Evolutionary conservation across 495 filamentous ascomycete genomes (phyloP).

Genomic region (Penicillium ochrochloron): DNA sequence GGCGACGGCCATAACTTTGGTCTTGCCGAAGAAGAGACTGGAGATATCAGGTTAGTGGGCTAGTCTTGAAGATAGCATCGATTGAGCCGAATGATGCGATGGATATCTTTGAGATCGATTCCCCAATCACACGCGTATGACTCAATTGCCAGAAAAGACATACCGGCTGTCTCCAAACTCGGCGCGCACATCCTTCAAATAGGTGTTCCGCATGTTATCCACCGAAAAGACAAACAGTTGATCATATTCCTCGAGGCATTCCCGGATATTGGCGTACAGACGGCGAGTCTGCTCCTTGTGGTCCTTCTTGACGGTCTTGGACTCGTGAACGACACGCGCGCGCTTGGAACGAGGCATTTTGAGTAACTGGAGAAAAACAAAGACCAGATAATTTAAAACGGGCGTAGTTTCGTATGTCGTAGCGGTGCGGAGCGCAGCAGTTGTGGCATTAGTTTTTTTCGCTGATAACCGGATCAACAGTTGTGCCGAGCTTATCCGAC

Average conservation of each 20-base stretch:
- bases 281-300: constrained; percentile 85
- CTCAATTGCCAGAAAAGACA: constrained; percentile 23
- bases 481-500: constrained; percentile 48
- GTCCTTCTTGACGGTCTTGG: constrained; percentile 88
- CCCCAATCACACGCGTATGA: background rate
- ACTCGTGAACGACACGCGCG: constrained; percentile 82
- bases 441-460: constrained; percentile 35
- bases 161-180: constrained; percentile 87
- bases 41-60: constrained; percentile 15
- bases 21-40: constrained; percentile 97
- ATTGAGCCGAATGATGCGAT: background rate
- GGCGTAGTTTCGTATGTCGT: constrained; percentile 9
- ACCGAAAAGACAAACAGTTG: constrained; percentile 91
- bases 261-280: constrained; percentile 85
- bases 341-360: constrained; percentile 97
- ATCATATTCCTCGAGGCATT: constrained; percentile 82
- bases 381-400: constrained; percentile 1
- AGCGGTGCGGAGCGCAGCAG: constrained; percentile 9
- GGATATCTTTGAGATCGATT: background rate
- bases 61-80: constrained; percentile 1
- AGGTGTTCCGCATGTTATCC: constrained; percentile 98
- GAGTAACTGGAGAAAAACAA: constrained; percentile 23
- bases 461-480: constrained; percentile 51
- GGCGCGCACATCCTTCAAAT: constrained; percentile 87
- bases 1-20: constrained; percentile 95